phyloP scores from a whole-genome alignment of 108 stramenopile genomes.

The Skeletonema costatum region DNA sequence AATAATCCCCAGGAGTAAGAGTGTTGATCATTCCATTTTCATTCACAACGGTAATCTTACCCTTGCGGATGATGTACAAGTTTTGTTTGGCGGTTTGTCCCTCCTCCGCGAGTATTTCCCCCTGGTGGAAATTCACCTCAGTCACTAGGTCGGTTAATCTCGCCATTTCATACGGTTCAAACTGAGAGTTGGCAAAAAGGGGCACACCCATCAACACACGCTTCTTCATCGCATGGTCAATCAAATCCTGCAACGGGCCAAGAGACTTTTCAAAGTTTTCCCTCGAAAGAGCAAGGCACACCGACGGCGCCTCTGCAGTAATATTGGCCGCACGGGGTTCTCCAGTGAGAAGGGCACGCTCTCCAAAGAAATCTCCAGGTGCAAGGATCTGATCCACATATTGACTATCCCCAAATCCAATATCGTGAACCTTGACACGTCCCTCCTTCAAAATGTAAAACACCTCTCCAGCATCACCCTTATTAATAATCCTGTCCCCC shows the following conservation, averaged over 20 bases:
- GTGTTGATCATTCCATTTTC: constrained; percentile 78
- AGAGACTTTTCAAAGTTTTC: constrained; percentile 81
- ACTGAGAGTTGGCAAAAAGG: constrained; percentile 83
- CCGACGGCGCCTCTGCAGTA: constrained; percentile 67
- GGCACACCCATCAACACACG: constrained; percentile 83
- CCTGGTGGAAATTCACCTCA: constrained; percentile 63
- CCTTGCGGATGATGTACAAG: constrained; percentile 83
- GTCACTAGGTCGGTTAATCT: constrained; percentile 74
- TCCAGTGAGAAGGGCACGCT: constrained; percentile 95
- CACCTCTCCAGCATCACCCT: constrained; percentile 92
- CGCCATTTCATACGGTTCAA: constrained; percentile 84
- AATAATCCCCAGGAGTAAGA: constrained; percentile 79
- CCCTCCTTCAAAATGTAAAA: constrained; percentile 95
- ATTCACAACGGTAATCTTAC: constrained; percentile 64
- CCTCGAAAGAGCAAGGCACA: constrained; percentile 76
- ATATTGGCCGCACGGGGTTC: constrained; percentile 92
- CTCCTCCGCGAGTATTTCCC: constrained; percentile 78
- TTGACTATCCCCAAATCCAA: constrained; percentile 83
- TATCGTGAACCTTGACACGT: constrained; percentile 77
- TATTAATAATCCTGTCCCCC: constrained; percentile 84
- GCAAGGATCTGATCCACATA: constrained; percentile 65
- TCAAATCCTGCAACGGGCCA: constrained; percentile 78
- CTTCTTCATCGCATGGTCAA: constrained; percentile 85
- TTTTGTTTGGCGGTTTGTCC: constrained; percentile 73
- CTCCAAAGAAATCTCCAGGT: constrained; percentile 94